Evolutionary conservation across 192 early-diverging fungal genomes (phyloP).

Genomic region (Backusella parvicylindrica): DNA sequence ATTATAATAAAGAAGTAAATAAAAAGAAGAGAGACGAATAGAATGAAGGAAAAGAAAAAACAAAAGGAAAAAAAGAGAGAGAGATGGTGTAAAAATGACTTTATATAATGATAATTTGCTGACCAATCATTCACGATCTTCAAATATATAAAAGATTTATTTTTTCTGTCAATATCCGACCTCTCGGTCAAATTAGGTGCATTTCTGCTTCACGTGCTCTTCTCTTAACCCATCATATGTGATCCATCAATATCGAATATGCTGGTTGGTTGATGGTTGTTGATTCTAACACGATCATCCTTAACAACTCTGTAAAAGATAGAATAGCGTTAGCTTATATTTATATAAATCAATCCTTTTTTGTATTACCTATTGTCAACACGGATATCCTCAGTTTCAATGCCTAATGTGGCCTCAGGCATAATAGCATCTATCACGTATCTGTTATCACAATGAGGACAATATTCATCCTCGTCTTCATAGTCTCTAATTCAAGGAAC

Average conservation of each 20-base stretch:
- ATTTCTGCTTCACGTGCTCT: background rate
- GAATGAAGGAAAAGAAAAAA: background rate
- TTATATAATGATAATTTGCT: background rate
- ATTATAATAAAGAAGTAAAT: background rate
- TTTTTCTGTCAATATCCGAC: constrained; percentile 2
- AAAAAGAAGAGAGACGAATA: background rate
- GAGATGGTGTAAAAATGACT: background rate
- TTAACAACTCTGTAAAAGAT: constrained; percentile 17
- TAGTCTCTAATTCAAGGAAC: constrained; percentile 60
- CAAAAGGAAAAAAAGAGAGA: background rate
- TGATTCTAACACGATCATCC: constrained; percentile 17
- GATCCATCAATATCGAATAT: constrained; percentile 30
- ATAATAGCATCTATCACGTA: constrained; percentile 92
- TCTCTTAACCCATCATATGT: constrained; percentile 27
- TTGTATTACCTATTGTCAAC: constrained; percentile 56
- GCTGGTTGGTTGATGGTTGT: constrained; percentile 12
- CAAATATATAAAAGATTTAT: background rate
- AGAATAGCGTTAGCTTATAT: background rate
- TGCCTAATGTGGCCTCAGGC: constrained; percentile 76
- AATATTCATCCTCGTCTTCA: constrained; percentile 95
- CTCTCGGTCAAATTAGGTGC: background rate
- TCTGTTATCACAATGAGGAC: constrained; percentile 98
- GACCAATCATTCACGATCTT: background rate
- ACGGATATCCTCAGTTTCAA: constrained; percentile 93
- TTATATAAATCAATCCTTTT: background rate